Evolutionary conservation across 768 basidiomycete species (phyloP), one percentile per base, ranked within the genome.

Genomic region (Phanerochaete carnosa): DNA sequence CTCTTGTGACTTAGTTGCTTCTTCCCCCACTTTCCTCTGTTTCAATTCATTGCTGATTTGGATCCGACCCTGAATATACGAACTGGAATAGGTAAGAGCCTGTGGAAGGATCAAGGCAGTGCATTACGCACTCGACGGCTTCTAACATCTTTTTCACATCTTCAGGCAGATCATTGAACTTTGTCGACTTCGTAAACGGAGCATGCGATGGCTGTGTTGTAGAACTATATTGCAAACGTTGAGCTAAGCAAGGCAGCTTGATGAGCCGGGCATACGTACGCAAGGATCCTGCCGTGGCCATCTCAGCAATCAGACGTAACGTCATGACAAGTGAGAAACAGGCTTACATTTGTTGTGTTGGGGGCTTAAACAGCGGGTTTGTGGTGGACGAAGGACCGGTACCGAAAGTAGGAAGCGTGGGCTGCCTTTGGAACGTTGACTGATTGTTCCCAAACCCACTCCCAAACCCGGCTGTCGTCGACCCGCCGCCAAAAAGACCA

Each of bases 81-180:
- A 70, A 58, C 90, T 92, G 33, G 25, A 23, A 28, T 6, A 43
- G 16, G 47, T 29, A n/a, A 28, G 46, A 19, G 19, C 22, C 32
- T 26, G 3, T 23, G 19, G 37, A 35, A 53, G 45, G 32, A 19
- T 6, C 9, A 49, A 46, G 15, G 9, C 3, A 3, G 22, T 19
- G 16, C 15, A 51, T 39, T 29, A 66, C 85, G 60, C 64, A 93
- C 92, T 94, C 92, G 45, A 94, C 82, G 39, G 72, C 70, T 67
- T 92, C 92, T 19, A 94, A 76, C 3, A 73, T 77, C 62, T 74
- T 84, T 73, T 85, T 89, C 23, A 86, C 62, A 2, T 84, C 79
- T 54, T 93, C 90, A 0, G 89, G 86, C 3, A 93, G 73, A 69
- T 94, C 92, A 57, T 93, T 94, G 72, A 92, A 94, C 68, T 91